Evolutionary conservation across 345 rosid genomes (phyloP).

Genomic region (Populus nigra): DNA sequence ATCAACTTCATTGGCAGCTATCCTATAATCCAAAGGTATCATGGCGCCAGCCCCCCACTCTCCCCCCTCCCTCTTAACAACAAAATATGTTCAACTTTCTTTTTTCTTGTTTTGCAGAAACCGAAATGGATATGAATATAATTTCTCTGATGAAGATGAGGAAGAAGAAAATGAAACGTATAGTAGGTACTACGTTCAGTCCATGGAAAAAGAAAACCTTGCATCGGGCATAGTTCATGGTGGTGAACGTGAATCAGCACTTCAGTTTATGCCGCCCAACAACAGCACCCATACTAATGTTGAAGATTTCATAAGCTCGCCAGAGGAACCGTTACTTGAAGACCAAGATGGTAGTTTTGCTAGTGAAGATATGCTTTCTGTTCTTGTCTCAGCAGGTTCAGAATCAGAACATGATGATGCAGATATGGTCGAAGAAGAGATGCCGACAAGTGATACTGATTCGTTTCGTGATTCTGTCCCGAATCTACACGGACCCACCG

Average conservation of each 20-base stretch:
- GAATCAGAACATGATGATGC: slow-evolving; percentile 38
- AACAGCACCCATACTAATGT: neutral
- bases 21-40: slow-evolving; percentile 65
- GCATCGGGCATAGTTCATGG: slow-evolving; percentile 63
- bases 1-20: slow-evolving; percentile 64
- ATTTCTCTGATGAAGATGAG: slow-evolving; percentile 63
- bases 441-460: slow-evolving; percentile 21
- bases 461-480: slow-evolving; percentile 20
- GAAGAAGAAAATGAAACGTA: slow-evolving; percentile 43
- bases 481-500: slow-evolving; percentile 39
- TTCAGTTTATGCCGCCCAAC: slow-evolving; percentile 41
- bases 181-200: slow-evolving; percentile 38
- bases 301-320: slow-evolving; percentile 22
- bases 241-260: slow-evolving; percentile 41
- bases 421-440: slow-evolving; percentile 27
- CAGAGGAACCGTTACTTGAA: slow-evolving; percentile 9
- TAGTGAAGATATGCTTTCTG: slow-evolving; percentile 38
- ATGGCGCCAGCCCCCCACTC: neutral
- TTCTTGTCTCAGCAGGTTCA: slow-evolving; percentile 43
- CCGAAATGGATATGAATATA: slow-evolving; percentile 56
- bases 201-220: slow-evolving; percentile 42
- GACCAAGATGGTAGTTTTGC: slow-evolving; percentile 37
- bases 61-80: neutral
- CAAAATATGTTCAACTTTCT: neutral
- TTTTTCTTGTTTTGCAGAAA: slow-evolving; percentile 33